Evolutionary conservation across 164 flowering plant genomes (phyloP).

Genomic region (Piper betle): DNA sequence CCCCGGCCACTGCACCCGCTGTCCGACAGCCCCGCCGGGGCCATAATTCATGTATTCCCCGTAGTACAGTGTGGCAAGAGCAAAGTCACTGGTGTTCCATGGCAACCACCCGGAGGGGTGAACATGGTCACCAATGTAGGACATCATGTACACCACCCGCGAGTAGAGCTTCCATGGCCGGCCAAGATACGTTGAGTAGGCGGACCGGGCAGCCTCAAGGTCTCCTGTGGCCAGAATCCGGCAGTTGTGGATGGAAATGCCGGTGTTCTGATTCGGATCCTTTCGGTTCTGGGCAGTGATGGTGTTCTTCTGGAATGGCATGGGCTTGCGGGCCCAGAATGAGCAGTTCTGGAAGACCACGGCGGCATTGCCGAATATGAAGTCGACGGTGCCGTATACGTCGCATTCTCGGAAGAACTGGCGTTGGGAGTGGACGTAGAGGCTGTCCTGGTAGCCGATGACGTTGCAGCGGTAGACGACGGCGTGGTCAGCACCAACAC

Average conservation of each 20-base stretch:
- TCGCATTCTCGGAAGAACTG: constrained; percentile 74
- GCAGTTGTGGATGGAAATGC: constrained; percentile 84
- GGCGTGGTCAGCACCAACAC: constrained; percentile 70
- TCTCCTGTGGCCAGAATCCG: constrained; percentile 45
- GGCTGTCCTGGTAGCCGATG: constrained; percentile 73
- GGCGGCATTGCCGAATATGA: constrained; percentile 83
- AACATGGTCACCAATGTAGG: constrained; percentile 67
- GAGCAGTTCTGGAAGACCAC: constrained; percentile 68
- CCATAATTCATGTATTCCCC: constrained; percentile 93
- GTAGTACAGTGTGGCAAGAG: constrained; percentile 69
- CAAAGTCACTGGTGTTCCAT: constrained; percentile 55
- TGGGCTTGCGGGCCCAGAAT: constrained; percentile 57
- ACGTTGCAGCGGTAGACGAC: constrained; percentile 64
- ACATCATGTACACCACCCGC: constrained; percentile 51
- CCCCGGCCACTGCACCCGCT: constrained; percentile 84
- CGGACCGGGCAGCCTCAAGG: constrained; percentile 31
- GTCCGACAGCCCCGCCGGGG: constrained; percentile 62
- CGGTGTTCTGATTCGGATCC: constrained; percentile 90
- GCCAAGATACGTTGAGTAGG: constrained; percentile 61
- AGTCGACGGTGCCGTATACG: constrained; percentile 71
- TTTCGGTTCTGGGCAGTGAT: constrained; percentile 81
- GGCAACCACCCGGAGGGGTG: constrained; percentile 85
- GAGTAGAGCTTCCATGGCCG: constrained; percentile 96
- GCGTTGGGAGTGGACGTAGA: constrained; percentile 71
- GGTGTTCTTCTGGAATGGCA: constrained; percentile 55